Conservation (phyloP, 2,329 filamentous ascomycete genomes). For the Calonectria hawksworthii region DNA sequence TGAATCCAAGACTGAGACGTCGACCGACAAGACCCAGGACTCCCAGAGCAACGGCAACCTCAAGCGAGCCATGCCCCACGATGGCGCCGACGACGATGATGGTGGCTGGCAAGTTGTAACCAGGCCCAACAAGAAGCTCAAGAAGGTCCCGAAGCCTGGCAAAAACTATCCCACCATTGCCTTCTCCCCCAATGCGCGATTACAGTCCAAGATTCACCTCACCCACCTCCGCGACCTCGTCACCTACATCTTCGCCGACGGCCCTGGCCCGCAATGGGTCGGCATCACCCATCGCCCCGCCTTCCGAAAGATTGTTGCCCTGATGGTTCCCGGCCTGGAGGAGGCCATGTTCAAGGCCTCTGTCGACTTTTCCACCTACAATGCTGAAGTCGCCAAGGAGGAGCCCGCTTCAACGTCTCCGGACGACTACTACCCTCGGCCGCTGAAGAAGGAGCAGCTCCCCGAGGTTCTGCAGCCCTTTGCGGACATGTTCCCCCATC, state of each 20-base stretch:
- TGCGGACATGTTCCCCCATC: constrained; percentile 84
- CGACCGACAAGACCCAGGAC: constrained; percentile 33
- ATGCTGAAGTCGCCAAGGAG: constrained; percentile 52
- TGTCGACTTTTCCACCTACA: constrained; percentile 64
- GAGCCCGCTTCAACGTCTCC: constrained; percentile 57
- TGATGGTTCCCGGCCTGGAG: constrained; percentile 95
- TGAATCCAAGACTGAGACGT: constrained; percentile 18
- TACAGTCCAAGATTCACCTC: constrained; percentile 74
- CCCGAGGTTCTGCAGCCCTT: constrained; percentile 74
- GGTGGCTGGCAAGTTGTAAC: constrained; percentile 70
- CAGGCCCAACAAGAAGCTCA: constrained; percentile 68
- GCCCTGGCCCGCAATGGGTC: constrained; percentile 75
- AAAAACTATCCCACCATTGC: constrained; percentile 72
- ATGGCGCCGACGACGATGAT: constrained; percentile 52
- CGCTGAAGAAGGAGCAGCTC: constrained; percentile 65
- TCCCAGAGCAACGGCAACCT: constrained; percentile 56
- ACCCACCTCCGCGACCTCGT: constrained; percentile 74
- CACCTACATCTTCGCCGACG: constrained; percentile 77
- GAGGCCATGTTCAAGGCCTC: constrained; percentile 85
- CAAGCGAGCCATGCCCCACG: constrained; percentile 65
- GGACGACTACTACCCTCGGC: constrained; percentile 72
- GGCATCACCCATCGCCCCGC: constrained; percentile 72
- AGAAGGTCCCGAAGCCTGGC: constrained; percentile 70
- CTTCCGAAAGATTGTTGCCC: constrained; percentile 83
- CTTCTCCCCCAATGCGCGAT: constrained; percentile 69